phyloP scores from a whole-genome alignment of 2,329 filamentous ascomycete species.

The Aspergillus felis region DNA sequence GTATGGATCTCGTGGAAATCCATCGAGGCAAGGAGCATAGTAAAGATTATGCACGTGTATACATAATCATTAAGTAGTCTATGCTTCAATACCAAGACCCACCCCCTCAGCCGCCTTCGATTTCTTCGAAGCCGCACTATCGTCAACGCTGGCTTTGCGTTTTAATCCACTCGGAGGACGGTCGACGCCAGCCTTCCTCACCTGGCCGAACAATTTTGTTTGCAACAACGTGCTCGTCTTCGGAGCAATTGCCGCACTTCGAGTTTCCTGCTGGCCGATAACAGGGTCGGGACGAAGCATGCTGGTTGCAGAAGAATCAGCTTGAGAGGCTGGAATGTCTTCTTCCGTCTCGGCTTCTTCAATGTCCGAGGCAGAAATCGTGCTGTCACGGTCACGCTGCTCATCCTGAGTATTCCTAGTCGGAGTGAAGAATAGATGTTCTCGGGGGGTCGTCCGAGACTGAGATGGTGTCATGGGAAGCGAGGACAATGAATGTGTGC shows the following conservation, averaged over 20 bases:
- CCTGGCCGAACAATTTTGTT: conserved; percentile 59
- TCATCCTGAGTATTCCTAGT: conserved; percentile 50
- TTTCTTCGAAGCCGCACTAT: conserved; percentile 45
- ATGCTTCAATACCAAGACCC: conserved; percentile 55
- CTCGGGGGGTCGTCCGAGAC: conserved; percentile 47
- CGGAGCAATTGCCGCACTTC: conserved; percentile 35
- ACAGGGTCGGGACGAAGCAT: conserved; percentile 62
- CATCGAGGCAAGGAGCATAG: conserved; percentile 11
- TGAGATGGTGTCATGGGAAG: conserved; percentile 71
- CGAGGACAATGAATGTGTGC: conserved; percentile 78
- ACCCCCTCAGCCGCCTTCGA: conserved; percentile 47
- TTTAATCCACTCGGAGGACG: conserved; percentile 29
- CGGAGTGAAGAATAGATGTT: conserved; percentile 57
- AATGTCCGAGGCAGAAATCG: conserved; percentile 65
- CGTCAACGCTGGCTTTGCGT: conserved; percentile 38
- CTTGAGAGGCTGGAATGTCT: conserved; percentile 68
- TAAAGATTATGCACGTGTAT: conserved; percentile 23
- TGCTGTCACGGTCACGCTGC: conserved; percentile 71
- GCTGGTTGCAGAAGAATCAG: conserved; percentile 70
- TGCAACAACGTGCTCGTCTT: conserved; percentile 51
- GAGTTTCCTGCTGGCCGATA: conserved; percentile 33
- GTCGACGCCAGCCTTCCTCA: conserved; percentile 53
- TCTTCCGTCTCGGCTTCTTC: conserved; percentile 56
- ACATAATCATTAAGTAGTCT: conserved; percentile 17
- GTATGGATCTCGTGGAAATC: conserved; percentile 4